These are phyloP conservation scores for Lentinula detonsa DNA, from an alignment of 768 basidiomycete genomes.

Conservation along the genomic window DNA sequence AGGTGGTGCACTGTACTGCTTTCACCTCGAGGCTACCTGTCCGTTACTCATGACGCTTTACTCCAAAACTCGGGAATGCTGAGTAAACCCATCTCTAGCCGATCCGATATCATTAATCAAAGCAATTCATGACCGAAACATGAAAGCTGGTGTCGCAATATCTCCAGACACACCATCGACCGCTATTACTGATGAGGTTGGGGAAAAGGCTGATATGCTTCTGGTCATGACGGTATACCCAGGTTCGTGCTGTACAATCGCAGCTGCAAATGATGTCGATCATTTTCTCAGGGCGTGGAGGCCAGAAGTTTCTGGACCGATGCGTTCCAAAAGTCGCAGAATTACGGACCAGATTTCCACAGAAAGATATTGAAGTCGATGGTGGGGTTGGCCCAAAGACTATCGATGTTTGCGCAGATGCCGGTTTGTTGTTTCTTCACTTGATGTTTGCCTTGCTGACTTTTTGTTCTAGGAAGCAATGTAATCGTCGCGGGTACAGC, in stretches of 20 bases:
- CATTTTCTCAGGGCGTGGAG: constrained; percentile 63
- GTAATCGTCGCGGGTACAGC: constrained; percentile 98
- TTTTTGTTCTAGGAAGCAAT: constrained; percentile 68
- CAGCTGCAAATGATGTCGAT: not conserved
- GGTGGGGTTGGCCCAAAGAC: constrained; percentile 95
- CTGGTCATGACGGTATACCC: constrained; percentile 99
- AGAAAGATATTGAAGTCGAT: constrained; percentile 97
- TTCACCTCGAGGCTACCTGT: constrained; percentile 94
- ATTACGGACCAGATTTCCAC: constrained; percentile 83
- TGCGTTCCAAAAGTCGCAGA: constrained; percentile 93
- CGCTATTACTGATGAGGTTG: constrained; percentile 83
- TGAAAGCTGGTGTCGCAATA: constrained; percentile 96
- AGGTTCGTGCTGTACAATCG: constrained; percentile 34
- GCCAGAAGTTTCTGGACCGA: constrained; percentile 92
- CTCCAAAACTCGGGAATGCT: not conserved
- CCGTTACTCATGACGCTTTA: constrained; percentile 19
- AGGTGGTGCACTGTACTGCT: constrained; percentile 92
- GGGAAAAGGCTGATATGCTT: constrained; percentile 83
- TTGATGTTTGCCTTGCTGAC: not conserved
- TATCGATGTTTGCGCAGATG: constrained; percentile 80
- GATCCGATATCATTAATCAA: constrained; percentile 73
- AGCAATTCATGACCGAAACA: constrained; percentile 72
- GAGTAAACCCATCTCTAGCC: constrained; percentile 26
- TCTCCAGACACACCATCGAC: constrained; percentile 91
- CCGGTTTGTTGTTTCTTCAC: constrained; percentile 44